phyloP scores from a whole-genome alignment of 2,329 filamentous ascomycete species.

The Zymoseptoria brevis region DNA sequence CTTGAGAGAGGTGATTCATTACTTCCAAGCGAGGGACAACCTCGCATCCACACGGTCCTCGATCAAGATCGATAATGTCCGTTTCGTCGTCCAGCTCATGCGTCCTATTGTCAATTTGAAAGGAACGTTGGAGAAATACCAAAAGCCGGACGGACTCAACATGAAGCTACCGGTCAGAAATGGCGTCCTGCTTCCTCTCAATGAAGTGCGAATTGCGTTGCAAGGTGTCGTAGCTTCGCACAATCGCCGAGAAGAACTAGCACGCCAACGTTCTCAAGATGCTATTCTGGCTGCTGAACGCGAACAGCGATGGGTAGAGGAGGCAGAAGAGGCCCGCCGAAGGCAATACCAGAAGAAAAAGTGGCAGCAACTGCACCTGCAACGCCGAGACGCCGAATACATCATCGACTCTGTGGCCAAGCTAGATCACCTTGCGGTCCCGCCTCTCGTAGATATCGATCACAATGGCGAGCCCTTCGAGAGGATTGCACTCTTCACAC shows the following conservation, averaged over 20 bases:
- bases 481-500: slow-evolving; percentile 31
- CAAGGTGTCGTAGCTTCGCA: slow-evolving; percentile 2
- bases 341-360: slow-evolving; percentile 3
- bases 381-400: slow-evolving; percentile 14
- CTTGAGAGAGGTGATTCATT: slow-evolving; percentile 9
- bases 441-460: slow-evolving; percentile 25
- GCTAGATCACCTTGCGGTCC: slow-evolving; percentile 15
- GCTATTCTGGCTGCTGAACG: not conserved
- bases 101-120: slow-evolving; percentile 13
- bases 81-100: slow-evolving; percentile 11
- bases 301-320: not conserved
- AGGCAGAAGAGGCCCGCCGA: slow-evolving; percentile 3
- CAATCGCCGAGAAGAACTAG: not conserved
- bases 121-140: slow-evolving; percentile 7
- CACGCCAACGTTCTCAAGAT: not conserved
- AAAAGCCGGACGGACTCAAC: slow-evolving; percentile 6
- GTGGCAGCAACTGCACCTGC: slow-evolving; percentile 21
- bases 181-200: slow-evolving; percentile 12
- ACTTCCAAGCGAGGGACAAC: slow-evolving; percentile 14
- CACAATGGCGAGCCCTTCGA: slow-evolving; percentile 34
- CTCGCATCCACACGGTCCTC: not conserved
- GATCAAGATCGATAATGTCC: slow-evolving; percentile 14
- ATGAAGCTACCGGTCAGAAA: slow-evolving; percentile 16
- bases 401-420: slow-evolving; percentile 10
- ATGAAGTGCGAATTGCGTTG: slow-evolving; percentile 11